A percentile compares a stretch with the other conserved stretches of the same genome.
These are phyloP conservation scores for Orbilia javanica DNA, from an alignment of 2,329 filamentous ascomycete species.

Conservation along the genomic window DNA sequence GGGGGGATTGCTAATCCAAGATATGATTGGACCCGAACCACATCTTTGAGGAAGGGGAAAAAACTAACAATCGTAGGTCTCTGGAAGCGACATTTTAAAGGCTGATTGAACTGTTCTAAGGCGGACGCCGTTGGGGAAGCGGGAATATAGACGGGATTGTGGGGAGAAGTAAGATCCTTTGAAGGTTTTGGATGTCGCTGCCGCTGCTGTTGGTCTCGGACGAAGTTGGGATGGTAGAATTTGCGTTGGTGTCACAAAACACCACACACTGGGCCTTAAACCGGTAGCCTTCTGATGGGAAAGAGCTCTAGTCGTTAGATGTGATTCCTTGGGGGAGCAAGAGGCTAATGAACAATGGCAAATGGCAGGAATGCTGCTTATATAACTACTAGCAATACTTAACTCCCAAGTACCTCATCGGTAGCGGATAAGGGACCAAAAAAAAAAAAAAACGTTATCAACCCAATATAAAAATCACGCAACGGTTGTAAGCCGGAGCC, in stretches of 20 bases:
- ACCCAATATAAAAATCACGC: constrained; percentile 34
- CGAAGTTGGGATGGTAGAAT: constrained; percentile 13
- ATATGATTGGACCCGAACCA: neutral
- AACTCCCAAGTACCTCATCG: constrained; percentile 7
- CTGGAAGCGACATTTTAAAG: constrained; percentile 56
- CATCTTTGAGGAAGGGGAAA: neutral
- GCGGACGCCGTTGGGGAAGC: constrained; percentile 24
- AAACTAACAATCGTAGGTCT: constrained; percentile 35
- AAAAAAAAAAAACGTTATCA: constrained; percentile 30
- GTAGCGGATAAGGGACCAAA: constrained; percentile 17
- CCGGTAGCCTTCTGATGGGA: neutral
- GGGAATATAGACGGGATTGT: constrained; percentile 15
- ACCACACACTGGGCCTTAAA: constrained; percentile 26
- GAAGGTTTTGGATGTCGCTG: neutral
- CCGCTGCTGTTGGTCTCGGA: constrained; percentile 7
- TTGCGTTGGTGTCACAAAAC: constrained; percentile 52
- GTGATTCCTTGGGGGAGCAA: neutral
- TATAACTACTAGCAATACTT: constrained; percentile 12
- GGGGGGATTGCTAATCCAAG: neutral
- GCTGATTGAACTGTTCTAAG: constrained; percentile 37
- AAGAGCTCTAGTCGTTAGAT: neutral
- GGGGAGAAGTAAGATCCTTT: neutral
- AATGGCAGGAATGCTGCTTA: neutral
- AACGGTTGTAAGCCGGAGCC: constrained; percentile 44
- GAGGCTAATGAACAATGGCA: neutral